These are phyloP conservation scores for Backusella liffmaniae DNA, from an alignment of 192 early-diverging fungal species.

Conservation along the genomic window DNA sequence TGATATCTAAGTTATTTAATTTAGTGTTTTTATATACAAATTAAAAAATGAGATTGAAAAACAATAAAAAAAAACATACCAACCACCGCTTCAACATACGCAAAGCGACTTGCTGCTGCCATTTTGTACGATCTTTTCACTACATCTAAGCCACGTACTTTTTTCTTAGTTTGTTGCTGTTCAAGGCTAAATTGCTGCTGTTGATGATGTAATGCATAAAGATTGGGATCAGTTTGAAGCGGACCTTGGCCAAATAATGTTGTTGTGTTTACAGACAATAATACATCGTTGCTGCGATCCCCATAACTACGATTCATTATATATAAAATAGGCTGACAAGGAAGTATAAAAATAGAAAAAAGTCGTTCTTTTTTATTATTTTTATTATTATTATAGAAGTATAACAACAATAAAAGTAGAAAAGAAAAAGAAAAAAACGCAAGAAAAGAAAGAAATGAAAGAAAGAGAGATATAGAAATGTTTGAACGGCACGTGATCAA, in stretches of 20 bases:
- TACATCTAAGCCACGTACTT: background rate
- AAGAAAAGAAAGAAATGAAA: background rate
- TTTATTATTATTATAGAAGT: background rate
- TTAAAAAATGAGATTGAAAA: constrained; percentile 5
- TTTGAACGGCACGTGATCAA: background rate
- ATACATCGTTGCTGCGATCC: background rate
- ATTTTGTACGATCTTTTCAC: background rate
- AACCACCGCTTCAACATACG: constrained; percentile 27
- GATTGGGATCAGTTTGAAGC: constrained; percentile 1
- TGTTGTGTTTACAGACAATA: constrained; percentile 1
- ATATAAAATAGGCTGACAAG: background rate
- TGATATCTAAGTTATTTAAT: constrained; percentile 41
- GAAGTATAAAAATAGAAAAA: background rate
- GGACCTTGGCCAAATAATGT: background rate
- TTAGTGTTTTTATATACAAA: background rate
- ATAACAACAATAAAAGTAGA: background rate
- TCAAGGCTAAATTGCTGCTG: background rate
- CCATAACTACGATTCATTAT: constrained; percentile 3
- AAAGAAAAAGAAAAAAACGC: background rate
- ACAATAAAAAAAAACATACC: constrained; percentile 15
- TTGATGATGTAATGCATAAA: constrained; percentile 13
- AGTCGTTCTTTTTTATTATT: background rate
- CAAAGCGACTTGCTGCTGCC: constrained; percentile 15
- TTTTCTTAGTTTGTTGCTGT: background rate
- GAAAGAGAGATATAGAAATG: constrained; percentile 1